These are phyloP conservation scores for Calophaca sinica DNA, from an alignment of 306 rosid species.

Conservation along the genomic window DNA sequence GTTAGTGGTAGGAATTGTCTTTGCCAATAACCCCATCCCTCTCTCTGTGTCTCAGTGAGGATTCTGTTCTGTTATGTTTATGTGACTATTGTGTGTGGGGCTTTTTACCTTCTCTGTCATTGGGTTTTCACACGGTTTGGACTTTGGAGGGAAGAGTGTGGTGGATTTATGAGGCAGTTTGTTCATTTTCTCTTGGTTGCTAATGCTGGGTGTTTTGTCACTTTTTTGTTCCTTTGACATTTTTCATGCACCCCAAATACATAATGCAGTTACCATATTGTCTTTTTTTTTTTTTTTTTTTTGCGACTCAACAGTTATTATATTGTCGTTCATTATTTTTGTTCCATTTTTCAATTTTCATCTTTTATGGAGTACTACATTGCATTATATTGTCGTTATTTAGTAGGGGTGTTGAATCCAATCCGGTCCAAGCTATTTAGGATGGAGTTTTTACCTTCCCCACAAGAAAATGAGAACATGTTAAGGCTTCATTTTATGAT, in stretches of 20 bases:
- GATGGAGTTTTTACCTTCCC: too few species aligned
- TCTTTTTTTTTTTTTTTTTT: neutral
- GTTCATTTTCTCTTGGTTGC: too few species aligned
- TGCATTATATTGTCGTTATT: too few species aligned
- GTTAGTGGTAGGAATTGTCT: neutral
- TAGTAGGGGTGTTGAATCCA: too few species aligned
- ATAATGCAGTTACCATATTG: neutral
- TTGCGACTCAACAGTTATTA: too few species aligned
- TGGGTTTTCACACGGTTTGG: neutral
- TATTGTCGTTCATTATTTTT: too few species aligned
- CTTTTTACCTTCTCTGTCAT: neutral
- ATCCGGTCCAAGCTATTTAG: too few species aligned
- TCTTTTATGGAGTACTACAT: too few species aligned
- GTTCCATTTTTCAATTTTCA: too few species aligned
- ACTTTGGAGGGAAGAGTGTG: neutral
- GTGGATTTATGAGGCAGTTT: neutral
- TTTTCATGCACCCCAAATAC: neutral
- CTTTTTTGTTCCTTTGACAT: neutral
- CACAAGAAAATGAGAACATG: too few species aligned
- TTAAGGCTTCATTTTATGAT: too few species aligned
- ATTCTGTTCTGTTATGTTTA: neutral
- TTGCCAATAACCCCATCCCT: slow-evolving; percentile 41
- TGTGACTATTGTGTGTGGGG: neutral
- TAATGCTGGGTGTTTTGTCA: too few species aligned
- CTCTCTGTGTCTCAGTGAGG: neutral